Evolutionary conservation across 2,329 filamentous ascomycete species (phyloP).

Genomic region (Shiraia bambusicola): DNA sequence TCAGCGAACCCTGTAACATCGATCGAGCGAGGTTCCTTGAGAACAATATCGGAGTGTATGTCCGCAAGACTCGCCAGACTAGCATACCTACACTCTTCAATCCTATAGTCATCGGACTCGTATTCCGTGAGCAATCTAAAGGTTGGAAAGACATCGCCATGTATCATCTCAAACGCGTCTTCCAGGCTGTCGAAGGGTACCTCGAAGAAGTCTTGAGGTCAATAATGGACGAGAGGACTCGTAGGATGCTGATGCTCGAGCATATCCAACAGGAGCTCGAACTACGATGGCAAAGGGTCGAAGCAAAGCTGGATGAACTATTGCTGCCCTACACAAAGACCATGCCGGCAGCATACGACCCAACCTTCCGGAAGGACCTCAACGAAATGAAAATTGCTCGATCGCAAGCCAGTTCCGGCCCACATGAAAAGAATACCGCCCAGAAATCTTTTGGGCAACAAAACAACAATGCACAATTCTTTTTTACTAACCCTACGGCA

Average conservation of each 20-base stretch:
- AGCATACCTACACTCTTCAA: conserved; percentile 27
- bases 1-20: conserved; percentile 12
- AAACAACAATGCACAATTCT: not conserved
- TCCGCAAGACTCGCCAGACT: conserved; percentile 20
- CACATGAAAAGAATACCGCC: not conserved
- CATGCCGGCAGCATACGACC: conserved; percentile 28
- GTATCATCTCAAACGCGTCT: conserved; percentile 20
- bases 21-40: conserved; percentile 18
- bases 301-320: conserved; percentile 26
- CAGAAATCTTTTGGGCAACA: not conserved
- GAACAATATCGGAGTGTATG: conserved; percentile 13
- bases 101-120: conserved; percentile 19
- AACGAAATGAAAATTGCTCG: conserved; percentile 16
- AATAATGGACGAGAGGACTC: conserved; percentile 21
- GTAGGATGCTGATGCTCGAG: conserved; percentile 15
- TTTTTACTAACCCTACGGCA: conserved; percentile 10
- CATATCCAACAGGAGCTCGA: conserved; percentile 23
- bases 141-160: conserved; percentile 21
- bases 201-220: conserved; percentile 14
- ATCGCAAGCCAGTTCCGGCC: not conserved
- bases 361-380: conserved; percentile 19
- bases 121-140: conserved; percentile 27
- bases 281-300: conserved; percentile 7
- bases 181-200: conserved; percentile 19
- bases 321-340: conserved; percentile 19